Percentiles rank a stretch among this genome's conserved stretches.
Conservation (phyloP, 2,329 filamentous ascomycete genomes). For the Myriosclerotinia scirpicola region DNA sequence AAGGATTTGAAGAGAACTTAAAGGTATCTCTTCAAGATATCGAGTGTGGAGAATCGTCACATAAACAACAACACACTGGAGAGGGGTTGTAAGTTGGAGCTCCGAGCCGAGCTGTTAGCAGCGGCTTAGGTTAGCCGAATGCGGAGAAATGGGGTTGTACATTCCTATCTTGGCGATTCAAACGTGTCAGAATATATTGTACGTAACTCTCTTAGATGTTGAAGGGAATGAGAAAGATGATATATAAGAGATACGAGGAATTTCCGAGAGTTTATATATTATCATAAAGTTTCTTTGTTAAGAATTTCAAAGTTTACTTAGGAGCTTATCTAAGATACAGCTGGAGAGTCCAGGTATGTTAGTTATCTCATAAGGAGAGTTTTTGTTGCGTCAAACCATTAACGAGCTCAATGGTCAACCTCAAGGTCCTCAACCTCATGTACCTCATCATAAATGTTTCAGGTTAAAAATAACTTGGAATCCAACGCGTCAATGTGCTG, state of each 20-base stretch:
- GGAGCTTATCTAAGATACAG: too few species aligned
- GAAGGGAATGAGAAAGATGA: neutral
- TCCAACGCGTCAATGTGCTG: too few species aligned
- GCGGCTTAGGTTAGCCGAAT: constrained; percentile 10
- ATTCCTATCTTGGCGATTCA: neutral
- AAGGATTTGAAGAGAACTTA: neutral
- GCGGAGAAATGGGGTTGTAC: constrained; percentile 5
- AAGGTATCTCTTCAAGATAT: neutral
- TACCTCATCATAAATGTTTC: too few species aligned
- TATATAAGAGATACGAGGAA: neutral
- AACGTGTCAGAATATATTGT: neutral
- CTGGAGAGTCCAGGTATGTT: neutral
- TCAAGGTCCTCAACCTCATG: too few species aligned
- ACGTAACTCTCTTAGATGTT: constrained; percentile 2
- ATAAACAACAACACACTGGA: neutral
- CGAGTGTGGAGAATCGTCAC: neutral
- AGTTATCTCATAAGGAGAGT: neutral
- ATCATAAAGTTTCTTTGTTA: constrained; percentile 2
- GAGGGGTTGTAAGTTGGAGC: neutral
- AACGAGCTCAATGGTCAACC: too few species aligned
- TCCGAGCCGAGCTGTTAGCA: neutral
- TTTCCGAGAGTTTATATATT: neutral
- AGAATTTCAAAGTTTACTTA: neutral
- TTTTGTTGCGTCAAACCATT: too few species aligned
- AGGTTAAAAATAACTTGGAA: too few species aligned